Base-by-base conservation (phyloP, 768 basidiomycete species). In the Amanita inopinata region DNA sequence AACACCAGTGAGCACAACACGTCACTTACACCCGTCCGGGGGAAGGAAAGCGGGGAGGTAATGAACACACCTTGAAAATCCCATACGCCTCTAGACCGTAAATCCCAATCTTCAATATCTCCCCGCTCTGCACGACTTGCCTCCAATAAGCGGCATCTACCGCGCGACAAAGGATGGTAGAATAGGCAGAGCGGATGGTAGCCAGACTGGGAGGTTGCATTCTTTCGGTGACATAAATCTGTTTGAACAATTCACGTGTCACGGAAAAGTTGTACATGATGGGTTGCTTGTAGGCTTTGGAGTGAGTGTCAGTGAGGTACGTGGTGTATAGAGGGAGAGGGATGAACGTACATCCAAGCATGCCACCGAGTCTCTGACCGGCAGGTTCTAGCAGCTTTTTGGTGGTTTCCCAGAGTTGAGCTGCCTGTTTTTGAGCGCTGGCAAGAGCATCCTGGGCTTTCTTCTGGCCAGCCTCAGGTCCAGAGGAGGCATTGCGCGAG, bases 21-120 rank as follows among this genome's bases (percentile, higher is more conserved):
- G 25, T 5, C 32, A 9, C 18, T 8, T 3, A 23, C 10, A 19
- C n/a, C n/a, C n/a, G n/a, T n/a, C n/a, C n/a, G n/a, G n/a, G n/a
- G n/a, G n/a, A n/a, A n/a, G n/a, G n/a, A n/a, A n/a, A n/a, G n/a
- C n/a, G n/a, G n/a, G n/a, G n/a, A n/a, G n/a, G n/a, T n/a, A 14
- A 11, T 33, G 0, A 24, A 60, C 75, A 24, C 48, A 83, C 85
- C 70, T 86, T 86, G 72, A 85, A 94, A 53, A 94, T 83, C 11
- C 83, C 81, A 57, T 92, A 94, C 23, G 87, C 90, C 64, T 94
- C 88, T 17, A 89, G 55, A 6, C 76, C 87, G 56, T 90, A 88
- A 12, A 89, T 59, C 7, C 78, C 78, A 18, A 89, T 67, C 51
- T 72, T 71, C 4, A 70, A 70, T 61, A 78, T 73, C 52, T 87